Evolutionary conservation across 805 yeast species (phyloP), one percentile per base, ranked within the genome.

Genomic region (Jamesozyma gamospora): DNA sequence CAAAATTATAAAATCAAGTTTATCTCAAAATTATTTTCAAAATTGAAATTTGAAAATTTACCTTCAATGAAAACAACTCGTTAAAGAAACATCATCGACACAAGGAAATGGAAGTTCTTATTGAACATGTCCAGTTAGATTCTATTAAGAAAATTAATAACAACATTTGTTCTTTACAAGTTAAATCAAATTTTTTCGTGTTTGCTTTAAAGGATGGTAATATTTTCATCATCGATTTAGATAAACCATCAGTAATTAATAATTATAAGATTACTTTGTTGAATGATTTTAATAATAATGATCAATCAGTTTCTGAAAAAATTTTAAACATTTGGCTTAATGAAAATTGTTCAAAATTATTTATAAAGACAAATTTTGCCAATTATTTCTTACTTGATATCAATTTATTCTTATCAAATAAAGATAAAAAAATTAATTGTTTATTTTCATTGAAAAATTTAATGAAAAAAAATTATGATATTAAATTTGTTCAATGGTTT

Each of bases 191-290:
- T 49, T 59, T 72, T 5, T 67, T 82, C 30, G 69, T 72, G 41
- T 60, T 82, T 35, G 74, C 79, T 0, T 63, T 77, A 41, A 63
- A 63, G 36, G 59, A 69, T 8, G 79, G 81, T 1, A 52, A 67
- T 13, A 58, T 82, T n/a, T 73, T 73, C 46, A 60, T 81, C n/a
- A 80, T 83, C 26, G 77, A 81, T 48, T 60, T 82, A 45, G 77
- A 75, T 37, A 67, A 68, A 36, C 92, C 92, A 1, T 75, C 79
- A 28, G 66, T 65, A 7, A 78, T 82, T 4, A 69, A 66, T 32
- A 61, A 57, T 18, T 52, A 66, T n/a, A 57, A 55, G 11, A 43
- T 69, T 2, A 62, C 71, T 0, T 42, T 54, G 17, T 29, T 53
- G 14, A 32, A 43, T 8, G 41, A 40, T 10, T 40, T 42, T 4